Evolutionary conservation across 1,284 basidiomycete species (phyloP).

Genomic region (Meripilus lineatus): DNA sequence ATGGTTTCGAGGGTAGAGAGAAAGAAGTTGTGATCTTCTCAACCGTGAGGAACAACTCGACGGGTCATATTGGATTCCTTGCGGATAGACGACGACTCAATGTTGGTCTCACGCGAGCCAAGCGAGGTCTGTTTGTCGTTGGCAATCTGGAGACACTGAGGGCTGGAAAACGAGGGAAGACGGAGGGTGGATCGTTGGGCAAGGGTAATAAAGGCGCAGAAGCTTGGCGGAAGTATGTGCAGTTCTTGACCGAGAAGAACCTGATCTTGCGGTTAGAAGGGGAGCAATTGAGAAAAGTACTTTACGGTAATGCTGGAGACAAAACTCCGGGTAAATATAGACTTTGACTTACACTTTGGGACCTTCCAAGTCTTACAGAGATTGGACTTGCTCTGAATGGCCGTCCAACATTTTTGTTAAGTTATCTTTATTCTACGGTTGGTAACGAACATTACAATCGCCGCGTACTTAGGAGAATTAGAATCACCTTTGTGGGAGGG

Average conservation of each 20-base stretch:
- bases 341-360: too few relatives aligned
- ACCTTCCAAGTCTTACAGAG: too few relatives aligned
- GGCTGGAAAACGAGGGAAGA: conserved; percentile 18
- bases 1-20: conserved; percentile 92
- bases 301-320: conserved; percentile 47
- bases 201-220: conserved; percentile 37
- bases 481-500: too few relatives aligned
- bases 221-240: conserved; percentile 57
- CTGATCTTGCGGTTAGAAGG: conserved; percentile 49
- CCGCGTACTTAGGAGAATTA: too few relatives aligned
- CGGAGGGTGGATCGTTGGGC: conserved; percentile 22
- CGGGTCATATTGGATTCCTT: conserved; percentile 81
- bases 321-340: too few relatives aligned
- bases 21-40: conserved; percentile 91
- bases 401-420: too few relatives aligned
- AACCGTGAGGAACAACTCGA: conserved; percentile 77
- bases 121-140: conserved; percentile 77
- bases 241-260: conserved; percentile 45
- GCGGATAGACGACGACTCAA: conserved; percentile 86
- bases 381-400: too few relatives aligned
- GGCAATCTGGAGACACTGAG: conserved; percentile 72
- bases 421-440: too few relatives aligned
- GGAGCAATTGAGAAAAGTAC: conserved; percentile 35
- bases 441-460: too few relatives aligned
- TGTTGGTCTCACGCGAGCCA: conserved; percentile 84